A percentile compares a stretch with the other conserved stretches of the same genome.
Conservation (phyloP, 257 asterid genomes). For the Marsdenia floribunda region DNA sequence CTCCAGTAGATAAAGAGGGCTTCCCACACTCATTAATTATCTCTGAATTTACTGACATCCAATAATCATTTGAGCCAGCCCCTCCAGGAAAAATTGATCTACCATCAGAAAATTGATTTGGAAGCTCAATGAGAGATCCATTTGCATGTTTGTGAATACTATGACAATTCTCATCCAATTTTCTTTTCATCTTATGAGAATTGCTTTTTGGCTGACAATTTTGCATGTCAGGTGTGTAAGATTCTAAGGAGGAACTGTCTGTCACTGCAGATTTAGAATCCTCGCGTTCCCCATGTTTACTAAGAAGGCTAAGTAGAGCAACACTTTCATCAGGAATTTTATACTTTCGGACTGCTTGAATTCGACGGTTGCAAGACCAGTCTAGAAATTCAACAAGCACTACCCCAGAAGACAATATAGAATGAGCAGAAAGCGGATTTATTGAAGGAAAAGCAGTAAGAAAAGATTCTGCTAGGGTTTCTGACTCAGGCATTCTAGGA, state of each 20-base stretch:
- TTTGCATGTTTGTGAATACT: constrained; percentile 30
- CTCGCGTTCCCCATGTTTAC: constrained; percentile 82
- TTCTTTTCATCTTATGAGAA: constrained; percentile 48
- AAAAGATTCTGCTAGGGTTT: constrained; percentile 86
- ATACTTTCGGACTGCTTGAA: constrained; percentile 52
- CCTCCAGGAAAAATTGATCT: constrained; percentile 35
- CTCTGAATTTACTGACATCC: constrained; percentile 40
- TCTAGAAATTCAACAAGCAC: constrained; percentile 62
- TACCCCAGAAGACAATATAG: constrained; percentile 68
- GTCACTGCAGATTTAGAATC: constrained; percentile 85
- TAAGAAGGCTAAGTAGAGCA: constrained; percentile 49
- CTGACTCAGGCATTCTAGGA: constrained; percentile 72
- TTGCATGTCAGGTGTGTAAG: constrained; percentile 60
- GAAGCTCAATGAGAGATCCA: constrained; percentile 40
- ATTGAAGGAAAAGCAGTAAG: constrained; percentile 85
- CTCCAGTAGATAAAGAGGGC: constrained; percentile 38
- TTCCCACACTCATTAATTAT: constrained; percentile 32
- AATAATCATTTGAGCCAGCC: constrained; percentile 36
- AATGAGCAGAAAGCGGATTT: constrained; percentile 92
- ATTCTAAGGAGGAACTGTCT: constrained; percentile 83
- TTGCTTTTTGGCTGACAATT: constrained; percentile 38
- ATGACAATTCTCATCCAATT: constrained; percentile 33
- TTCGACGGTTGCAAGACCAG: constrained; percentile 43
- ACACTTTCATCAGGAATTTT: constrained; percentile 70
- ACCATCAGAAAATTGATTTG: constrained; percentile 34